Base-by-base conservation (phyloP, 2,329 filamentous ascomycete species). In the Verticillium dahliae region DNA sequence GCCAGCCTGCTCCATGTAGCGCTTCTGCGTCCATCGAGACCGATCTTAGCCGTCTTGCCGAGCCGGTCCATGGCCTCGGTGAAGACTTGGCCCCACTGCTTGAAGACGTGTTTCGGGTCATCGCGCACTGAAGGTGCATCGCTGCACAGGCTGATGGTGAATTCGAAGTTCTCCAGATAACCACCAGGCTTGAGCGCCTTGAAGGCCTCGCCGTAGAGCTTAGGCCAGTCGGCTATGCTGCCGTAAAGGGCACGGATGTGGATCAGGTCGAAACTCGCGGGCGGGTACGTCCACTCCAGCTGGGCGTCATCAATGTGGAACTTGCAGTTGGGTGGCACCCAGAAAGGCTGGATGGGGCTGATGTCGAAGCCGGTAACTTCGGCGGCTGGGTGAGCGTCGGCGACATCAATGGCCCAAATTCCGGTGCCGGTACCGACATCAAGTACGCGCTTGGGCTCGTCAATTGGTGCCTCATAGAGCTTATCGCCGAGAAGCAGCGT, bases 241-340 rank as follows among this genome's bases (percentile, higher is more conserved):
- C 85, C 86, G 4, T 80, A 75, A 65, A 88, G 74, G 67, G 82
- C 77, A 35, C 83, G 81, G 10, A 83, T 81, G 68, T 88, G 87
- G 60, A 89, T 80, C 66, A 81, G 85, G 72, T 88, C 85, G 67
- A 85, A 84, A 38, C 77, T 72, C 60, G 79, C 68, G 1, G 73
- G 67, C 4, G 78, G 75, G 22, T 58, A 62, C 9, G 82, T 74
- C 85, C 85, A 87, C 1, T 70, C 68, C 38, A 61, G 69, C 59
- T 62, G 70, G 62, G 61, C 71, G 65, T 73, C 75, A 58, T 72
- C 76, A 61, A 77, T 71, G 13, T 74, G 68, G 54, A 77, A 76
- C 4, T 70, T 66, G 3, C 74, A 57, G 18, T 77, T 76, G 4
- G 74, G 73, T 0, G 73, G 72, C 1, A 87, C 79, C 73, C 81